Evolutionary conservation across 2,329 filamentous ascomycete species (phyloP), one percentile per base, ranked within the genome.

Genomic region (Corinectria fuckeliana): DNA sequence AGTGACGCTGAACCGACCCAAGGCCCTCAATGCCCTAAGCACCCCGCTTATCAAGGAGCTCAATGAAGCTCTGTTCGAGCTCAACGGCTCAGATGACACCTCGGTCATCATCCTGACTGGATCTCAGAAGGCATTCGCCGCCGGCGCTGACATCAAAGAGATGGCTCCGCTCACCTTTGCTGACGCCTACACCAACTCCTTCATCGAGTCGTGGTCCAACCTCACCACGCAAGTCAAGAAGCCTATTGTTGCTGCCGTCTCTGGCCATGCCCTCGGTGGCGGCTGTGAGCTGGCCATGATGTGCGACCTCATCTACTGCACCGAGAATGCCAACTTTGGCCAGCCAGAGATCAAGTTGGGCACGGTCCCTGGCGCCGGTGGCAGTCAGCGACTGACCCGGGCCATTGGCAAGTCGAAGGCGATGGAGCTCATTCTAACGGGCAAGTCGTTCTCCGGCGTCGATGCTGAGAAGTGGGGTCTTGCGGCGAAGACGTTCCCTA

Each of bases 91-190:
- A 63, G 83, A 88, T 56, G 82, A 84, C 28, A 89, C 93, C 65
- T 86, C 87, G 9, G 90, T 89, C 68, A 92, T 96, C 69, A 78
- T 99, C 59, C 82, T 99, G 58, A 97, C 95, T 1, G 95, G 95
- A 55, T 96, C 90, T 44, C 83, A 92, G 66, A 92, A 90, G 77
- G 93, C 94, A 39, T 99, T 97, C 74, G 94, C 94, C 26, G 94
- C 95, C 42, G 95, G 95, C 50, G 95, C 95, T 61, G 95, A 99
- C 78, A 99, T 99, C 82, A 98, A 98, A 79, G 95, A 99, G 79
- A 99, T 99, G 95, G 91, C 92, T 26, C 89, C 92, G 61, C 87
- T 97, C 36, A 93, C 89, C 55, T 99, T 99, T 79, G 86, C 91
- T 63, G 82, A 89, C 65, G 94, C 95, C 36, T 98, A 97, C 81